phyloP scores from a whole-genome alignment of 2,329 filamentous ascomycete genomes.

The Hyphodiscus sp. region DNA sequence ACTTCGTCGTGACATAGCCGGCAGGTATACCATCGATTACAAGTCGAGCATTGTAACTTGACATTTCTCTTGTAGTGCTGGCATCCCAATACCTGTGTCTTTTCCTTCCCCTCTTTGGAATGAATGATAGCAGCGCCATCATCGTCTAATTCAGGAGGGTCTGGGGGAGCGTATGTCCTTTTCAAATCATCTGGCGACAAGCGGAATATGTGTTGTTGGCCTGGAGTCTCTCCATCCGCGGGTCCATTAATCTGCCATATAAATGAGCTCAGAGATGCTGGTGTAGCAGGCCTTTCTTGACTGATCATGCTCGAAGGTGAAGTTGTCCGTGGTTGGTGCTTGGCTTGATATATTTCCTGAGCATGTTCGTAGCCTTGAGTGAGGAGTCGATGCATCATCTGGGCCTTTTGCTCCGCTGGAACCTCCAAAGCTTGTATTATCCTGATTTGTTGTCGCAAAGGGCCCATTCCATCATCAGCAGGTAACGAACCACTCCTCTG shows the following conservation, averaged over 20 bases:
- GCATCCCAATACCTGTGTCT: constrained; percentile 60
- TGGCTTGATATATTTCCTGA: constrained; percentile 28
- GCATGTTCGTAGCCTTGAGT: constrained; percentile 58
- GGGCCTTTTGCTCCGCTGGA: constrained; percentile 58
- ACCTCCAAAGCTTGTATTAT: constrained; percentile 58
- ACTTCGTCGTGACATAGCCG: constrained; percentile 85
- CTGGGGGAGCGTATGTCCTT: constrained; percentile 59
- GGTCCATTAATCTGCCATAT: constrained; percentile 47
- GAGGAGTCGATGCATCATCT: constrained; percentile 63
- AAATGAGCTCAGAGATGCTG: constrained; percentile 45
- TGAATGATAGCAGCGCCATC: constrained; percentile 29
- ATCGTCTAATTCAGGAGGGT: constrained; percentile 43
- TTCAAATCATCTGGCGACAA: constrained; percentile 55
- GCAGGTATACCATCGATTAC: constrained; percentile 89
- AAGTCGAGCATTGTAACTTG: constrained; percentile 88
- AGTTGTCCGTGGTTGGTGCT: constrained; percentile 19
- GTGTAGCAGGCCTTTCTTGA: constrained; percentile 37
- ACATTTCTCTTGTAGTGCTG: constrained; percentile 93
- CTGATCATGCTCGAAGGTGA: constrained; percentile 26
- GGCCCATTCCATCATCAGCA: constrained; percentile 73
- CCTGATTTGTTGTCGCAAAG: constrained; percentile 60
- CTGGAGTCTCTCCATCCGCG: constrained; percentile 14
- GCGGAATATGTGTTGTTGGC: constrained; percentile 35
- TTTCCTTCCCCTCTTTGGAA: constrained; percentile 14
- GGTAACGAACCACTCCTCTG: constrained; percentile 36